Percentiles rank a stretch among this genome's conserved stretches.
These are phyloP conservation scores for Dothidotthia symphoricarpi DNA, from an alignment of 2,329 filamentous ascomycete genomes.

Conservation along the genomic window DNA sequence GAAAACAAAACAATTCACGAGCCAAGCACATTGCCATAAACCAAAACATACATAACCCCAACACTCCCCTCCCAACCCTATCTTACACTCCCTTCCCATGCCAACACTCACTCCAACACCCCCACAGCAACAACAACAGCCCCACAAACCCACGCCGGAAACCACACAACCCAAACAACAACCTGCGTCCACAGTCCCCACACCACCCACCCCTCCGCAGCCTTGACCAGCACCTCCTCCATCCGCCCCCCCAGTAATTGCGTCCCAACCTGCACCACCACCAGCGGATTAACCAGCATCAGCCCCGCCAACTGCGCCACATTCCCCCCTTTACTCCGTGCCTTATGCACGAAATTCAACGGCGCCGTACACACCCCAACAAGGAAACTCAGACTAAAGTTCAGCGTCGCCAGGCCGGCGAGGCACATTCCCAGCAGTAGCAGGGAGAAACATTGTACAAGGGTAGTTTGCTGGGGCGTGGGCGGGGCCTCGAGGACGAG, in stretches of 20 bases:
- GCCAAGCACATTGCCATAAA: no score
- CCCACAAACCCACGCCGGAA: slow-evolving; percentile 81
- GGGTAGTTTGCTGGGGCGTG: slow-evolving; percentile 67
- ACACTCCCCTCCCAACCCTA: no score
- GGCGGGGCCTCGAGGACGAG: slow-evolving; percentile 48
- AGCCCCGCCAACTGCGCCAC: slow-evolving; percentile 20
- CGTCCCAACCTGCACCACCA: slow-evolving; percentile 32
- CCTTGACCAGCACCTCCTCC: slow-evolving; percentile 62
- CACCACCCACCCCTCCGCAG: slow-evolving; percentile 84
- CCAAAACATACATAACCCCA: no score
- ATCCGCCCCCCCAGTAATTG: slow-evolving; percentile 40
- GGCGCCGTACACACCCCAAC: slow-evolving; percentile 77
- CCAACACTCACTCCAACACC: slow-evolving; percentile 9
- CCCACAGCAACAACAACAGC: slow-evolving; percentile 31
- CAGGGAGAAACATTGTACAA: slow-evolving; percentile 90
- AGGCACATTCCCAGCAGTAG: slow-evolving; percentile 88
- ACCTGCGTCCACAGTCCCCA: slow-evolving; percentile 88
- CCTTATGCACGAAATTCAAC: slow-evolving; percentile 66
- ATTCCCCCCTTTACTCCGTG: slow-evolving; percentile 8
- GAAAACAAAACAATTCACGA: no score
- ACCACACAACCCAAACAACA: slow-evolving; percentile 93
- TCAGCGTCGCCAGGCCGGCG: slow-evolving; percentile 88
- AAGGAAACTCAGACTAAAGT: slow-evolving; percentile 87
- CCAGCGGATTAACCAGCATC: slow-evolving; percentile 33
- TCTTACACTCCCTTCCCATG: no score